These are phyloP conservation scores for Penicillium antarcticum DNA, from an alignment of 495 filamentous ascomycete species.

Conservation along the genomic window DNA sequence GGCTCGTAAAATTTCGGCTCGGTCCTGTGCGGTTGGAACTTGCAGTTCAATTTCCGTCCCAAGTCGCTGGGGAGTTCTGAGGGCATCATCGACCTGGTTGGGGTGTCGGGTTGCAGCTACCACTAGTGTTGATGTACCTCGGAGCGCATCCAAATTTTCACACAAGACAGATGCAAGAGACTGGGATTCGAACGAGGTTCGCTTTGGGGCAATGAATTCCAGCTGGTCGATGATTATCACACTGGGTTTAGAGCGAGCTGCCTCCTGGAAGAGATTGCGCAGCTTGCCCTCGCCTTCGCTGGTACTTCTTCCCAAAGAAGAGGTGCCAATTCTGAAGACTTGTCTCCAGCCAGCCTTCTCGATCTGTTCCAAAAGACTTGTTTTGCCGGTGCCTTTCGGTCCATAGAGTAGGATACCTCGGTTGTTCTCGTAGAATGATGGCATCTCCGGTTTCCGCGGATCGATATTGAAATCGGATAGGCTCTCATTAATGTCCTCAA, in stretches of 20 bases:
- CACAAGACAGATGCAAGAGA: conserved; percentile 39
- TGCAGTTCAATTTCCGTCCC: conserved; percentile 74
- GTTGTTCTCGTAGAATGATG: conserved; percentile 38
- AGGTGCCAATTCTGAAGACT: conserved; percentile 57
- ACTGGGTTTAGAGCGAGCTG: conserved; percentile 68
- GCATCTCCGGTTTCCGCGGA: conserved; percentile 35
- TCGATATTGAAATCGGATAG: conserved; percentile 54
- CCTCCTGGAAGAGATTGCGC: conserved; percentile 68
- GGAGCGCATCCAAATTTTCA: conserved; percentile 41
- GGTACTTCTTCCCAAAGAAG: conserved; percentile 44
- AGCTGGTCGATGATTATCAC: conserved; percentile 81
- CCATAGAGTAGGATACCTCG: conserved; percentile 74
- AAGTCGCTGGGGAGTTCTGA: conserved; percentile 66
- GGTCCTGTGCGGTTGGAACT: conserved; percentile 67
- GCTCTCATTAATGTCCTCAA: conserved; percentile 63
- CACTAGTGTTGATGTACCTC: conserved; percentile 55
- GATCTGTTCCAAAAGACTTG: conserved; percentile 64
- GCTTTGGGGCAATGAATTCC: conserved; percentile 68
- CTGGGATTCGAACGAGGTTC: conserved; percentile 36
- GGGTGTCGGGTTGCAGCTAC: conserved; percentile 71
- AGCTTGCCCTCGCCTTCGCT: conserved; percentile 52
- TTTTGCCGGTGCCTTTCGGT: conserved; percentile 80
- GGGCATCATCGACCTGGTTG: conserved; percentile 68
- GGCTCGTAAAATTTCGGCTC: conserved; percentile 67
- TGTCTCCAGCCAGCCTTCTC: conserved; percentile 65